These are phyloP conservation scores for Yamadazyma blattariae DNA, from an alignment of 1,139 yeast species.

Conservation along the genomic window DNA sequence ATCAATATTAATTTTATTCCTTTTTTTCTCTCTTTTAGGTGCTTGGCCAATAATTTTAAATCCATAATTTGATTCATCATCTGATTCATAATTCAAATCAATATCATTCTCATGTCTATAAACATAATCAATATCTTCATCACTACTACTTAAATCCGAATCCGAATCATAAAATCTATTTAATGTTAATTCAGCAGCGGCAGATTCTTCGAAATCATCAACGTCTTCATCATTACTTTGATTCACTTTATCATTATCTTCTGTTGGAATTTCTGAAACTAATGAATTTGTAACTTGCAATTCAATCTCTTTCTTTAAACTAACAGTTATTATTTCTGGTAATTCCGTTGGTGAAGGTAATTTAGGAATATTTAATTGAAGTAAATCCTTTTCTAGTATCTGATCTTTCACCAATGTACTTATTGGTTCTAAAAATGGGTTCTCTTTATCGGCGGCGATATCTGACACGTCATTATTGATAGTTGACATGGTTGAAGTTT, in stretches of 20 bases:
- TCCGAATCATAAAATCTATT: conserved; percentile 14
- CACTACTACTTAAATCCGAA: conserved; percentile 9
- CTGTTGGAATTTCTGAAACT: neutral
- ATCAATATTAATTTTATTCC: conserved; percentile 10
- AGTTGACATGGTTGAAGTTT: neutral
- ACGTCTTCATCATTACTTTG: neutral
- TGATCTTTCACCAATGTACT: neutral
- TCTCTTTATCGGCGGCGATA: neutral
- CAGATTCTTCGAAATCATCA: neutral
- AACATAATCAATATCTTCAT: conserved; percentile 10
- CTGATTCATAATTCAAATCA: conserved; percentile 12
- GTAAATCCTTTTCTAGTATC: neutral
- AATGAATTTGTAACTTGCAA: too few species aligned
- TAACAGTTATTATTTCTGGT: too few species aligned
- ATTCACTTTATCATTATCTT: neutral
- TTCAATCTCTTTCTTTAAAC: neutral
- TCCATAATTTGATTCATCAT: conserved; percentile 13
- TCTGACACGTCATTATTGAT: neutral
- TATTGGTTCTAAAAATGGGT: neutral
- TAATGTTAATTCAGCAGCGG: conserved; percentile 1
- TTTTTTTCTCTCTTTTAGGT: conserved; percentile 6
- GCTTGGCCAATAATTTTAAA: conserved; percentile 10
- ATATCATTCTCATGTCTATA: conserved; percentile 12
- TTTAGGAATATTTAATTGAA: too few species aligned
- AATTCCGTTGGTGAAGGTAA: too few species aligned